Evolutionary conservation across 1,284 basidiomycete species (phyloP).

Genomic region (Cystobasidiaceae sp.): DNA sequence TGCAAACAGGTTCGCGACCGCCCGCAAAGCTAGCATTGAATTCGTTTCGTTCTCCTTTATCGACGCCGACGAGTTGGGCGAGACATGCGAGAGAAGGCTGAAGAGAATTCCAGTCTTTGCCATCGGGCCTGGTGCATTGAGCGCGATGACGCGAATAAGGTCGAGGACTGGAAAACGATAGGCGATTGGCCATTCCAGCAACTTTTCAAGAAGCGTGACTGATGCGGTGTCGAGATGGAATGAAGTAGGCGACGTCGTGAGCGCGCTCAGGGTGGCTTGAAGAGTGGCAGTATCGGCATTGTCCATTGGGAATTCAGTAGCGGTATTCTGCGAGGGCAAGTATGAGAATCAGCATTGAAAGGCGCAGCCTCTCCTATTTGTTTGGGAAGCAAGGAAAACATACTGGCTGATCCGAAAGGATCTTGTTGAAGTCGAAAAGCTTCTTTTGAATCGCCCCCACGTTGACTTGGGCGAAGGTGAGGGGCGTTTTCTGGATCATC

Average conservation of each 20-base stretch:
- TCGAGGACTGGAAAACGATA: slow-evolving; percentile 89
- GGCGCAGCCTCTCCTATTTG: slow-evolving; percentile 16
- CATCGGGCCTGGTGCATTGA: slow-evolving; percentile 55
- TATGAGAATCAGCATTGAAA: slow-evolving; percentile 17
- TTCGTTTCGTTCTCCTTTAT: slow-evolving; percentile 74
- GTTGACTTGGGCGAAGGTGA: slow-evolving; percentile 82
- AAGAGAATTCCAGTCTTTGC: slow-evolving; percentile 47
- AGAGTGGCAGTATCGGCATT: slow-evolving; percentile 61
- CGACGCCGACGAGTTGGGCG: slow-evolving; percentile 1
- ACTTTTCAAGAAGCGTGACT: slow-evolving; percentile 42
- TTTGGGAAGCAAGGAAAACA: slow-evolving; percentile 47
- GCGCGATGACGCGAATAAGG: slow-evolving; percentile 70
- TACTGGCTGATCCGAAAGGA: slow-evolving; percentile 51
- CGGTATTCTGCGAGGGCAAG: slow-evolving; percentile 52
- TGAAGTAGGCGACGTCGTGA: slow-evolving; percentile 47
- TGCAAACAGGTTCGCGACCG: slow-evolving; percentile 68
- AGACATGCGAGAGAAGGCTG: slow-evolving; percentile 32
- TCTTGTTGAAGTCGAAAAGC: slow-evolving; percentile 71
- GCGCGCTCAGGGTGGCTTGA: slow-evolving; percentile 61
- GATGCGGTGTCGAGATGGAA: slow-evolving; percentile 3
- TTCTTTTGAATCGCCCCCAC: slow-evolving; percentile 79
- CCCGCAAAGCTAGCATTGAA: slow-evolving; percentile 72
- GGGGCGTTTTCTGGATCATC: slow-evolving; percentile 49
- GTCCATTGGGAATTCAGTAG: slow-evolving; percentile 62
- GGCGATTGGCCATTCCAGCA: slow-evolving; percentile 73